These are phyloP conservation scores for Schizosaccharomyces osmophilus DNA, from an alignment of 805 yeast genomes.

Conservation along the genomic window DNA sequence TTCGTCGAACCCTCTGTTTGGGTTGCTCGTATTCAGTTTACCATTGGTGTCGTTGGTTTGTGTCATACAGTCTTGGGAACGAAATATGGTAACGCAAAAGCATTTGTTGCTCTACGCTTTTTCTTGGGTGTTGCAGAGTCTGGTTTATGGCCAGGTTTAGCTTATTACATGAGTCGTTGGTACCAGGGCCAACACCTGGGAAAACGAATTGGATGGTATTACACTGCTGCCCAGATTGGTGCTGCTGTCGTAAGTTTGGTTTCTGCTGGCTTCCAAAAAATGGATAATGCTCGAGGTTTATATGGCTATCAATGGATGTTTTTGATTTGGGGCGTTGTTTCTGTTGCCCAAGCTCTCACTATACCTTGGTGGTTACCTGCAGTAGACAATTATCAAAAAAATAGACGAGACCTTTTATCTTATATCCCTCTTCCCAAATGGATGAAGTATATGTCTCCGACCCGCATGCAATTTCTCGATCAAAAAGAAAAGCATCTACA, in stretches of 20 bases:
- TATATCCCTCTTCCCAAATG: constrained; percentile 3
- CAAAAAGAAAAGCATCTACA: constrained; percentile 32
- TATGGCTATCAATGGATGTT: constrained; percentile 79
- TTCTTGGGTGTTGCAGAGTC: constrained; percentile 45
- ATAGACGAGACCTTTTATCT: background rate
- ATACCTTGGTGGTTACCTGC: constrained; percentile 74
- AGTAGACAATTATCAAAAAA: constrained; percentile 22
- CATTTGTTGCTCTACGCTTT: constrained; percentile 36
- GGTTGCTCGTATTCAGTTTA: constrained; percentile 52
- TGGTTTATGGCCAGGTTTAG: constrained; percentile 55
- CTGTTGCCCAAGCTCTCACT: constrained; percentile 36
- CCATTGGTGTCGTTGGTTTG: constrained; percentile 54
- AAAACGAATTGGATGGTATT: constrained; percentile 62
- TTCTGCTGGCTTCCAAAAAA: constrained; percentile 66
- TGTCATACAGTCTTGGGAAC: constrained; percentile 43
- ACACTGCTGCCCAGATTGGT: constrained; percentile 76
- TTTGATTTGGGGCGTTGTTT: constrained; percentile 48
- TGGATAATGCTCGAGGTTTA: constrained; percentile 45
- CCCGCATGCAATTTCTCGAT: constrained; percentile 23
- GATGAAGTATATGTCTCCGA: constrained; percentile 4
- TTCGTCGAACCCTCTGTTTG: constrained; percentile 60
- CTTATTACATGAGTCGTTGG: constrained; percentile 63
- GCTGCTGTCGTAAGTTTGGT: constrained; percentile 77
- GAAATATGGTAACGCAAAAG: constrained; percentile 22
- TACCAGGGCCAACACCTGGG: constrained; percentile 60